Evolutionary conservation across 164 flowering plant genomes (phyloP), one percentile per base, ranked within the genome.

Genomic region (Aristolochia fimbriata): DNA sequence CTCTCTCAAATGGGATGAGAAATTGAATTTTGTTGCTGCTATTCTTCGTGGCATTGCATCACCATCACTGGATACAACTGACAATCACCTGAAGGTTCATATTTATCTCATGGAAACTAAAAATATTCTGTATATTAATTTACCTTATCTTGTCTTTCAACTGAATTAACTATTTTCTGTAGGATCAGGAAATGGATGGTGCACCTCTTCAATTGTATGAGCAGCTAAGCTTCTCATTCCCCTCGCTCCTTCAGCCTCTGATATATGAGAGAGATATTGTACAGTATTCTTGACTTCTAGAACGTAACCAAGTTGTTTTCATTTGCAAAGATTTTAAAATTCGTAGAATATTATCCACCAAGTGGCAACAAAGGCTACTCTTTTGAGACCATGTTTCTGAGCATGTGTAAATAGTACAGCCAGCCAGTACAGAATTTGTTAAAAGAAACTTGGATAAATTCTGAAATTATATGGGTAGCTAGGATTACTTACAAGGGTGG

Each of bases 261-360:
- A 73, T 92, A 68, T 84, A 88, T 59, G 98, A 92, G 77, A 83
- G 98, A 55, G 96, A 92, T 75, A 87, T 83, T 57, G 95, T 88
- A 73, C 62, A 49, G 22, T 49, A 49, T 17, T 49, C 52, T 21
- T 1, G 19, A 17, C 22, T 15, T 49, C 20, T 49, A 6, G 6
- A 17, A 8, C 52, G 5, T 16, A 17, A 16, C 51, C 52, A 15
- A 17, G 19, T 49, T 49, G 3, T 21, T 49, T 20, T 17, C 6
- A 16, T 49, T 49, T 60, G 23, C 9, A 37, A 37, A 37, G 9
- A 7, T 5, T 37, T 37, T 6, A 37, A 37, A 37, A 6, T 37
- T 37, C 12, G 1, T 31, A 3, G 43, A 37, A 6, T 37, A 3
- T 37, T 37, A 37, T 37, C 12, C 43, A 37, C 43, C 43, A 37